Conservation (phyloP, 495 filamentous ascomycete species). For the Polyplosphaeria fusca region DNA sequence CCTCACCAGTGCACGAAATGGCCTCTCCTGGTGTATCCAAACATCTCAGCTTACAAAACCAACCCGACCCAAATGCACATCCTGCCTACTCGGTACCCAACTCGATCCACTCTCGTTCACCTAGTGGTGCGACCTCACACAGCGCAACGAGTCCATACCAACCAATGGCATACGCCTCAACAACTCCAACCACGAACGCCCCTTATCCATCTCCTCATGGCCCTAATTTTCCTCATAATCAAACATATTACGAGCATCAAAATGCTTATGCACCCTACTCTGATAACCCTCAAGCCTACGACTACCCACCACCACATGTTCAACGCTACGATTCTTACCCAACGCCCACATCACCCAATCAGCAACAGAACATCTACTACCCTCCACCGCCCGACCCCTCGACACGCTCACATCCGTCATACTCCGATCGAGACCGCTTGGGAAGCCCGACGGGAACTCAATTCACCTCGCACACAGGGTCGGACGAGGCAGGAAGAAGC, state of each 20-base stretch:
- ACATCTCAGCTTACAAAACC: conserved; percentile 20
- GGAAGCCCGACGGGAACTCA: conserved; percentile 20
- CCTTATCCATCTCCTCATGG: conserved; percentile 15
- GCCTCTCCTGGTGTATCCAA: conserved; percentile 5
- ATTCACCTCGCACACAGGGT: conserved; percentile 14
- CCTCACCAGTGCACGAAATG: conserved; percentile 27
- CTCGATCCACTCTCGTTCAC: conserved; percentile 15
- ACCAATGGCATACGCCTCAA: neutral
- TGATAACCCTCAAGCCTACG: conserved; percentile 6
- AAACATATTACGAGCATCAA: conserved; percentile 1
- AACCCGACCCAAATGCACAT: conserved; percentile 9
- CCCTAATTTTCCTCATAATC: neutral
- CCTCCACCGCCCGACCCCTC: conserved; percentile 23
- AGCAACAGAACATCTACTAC: conserved; percentile 22
- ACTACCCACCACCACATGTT: conserved; percentile 10
- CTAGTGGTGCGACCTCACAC: conserved; percentile 5
- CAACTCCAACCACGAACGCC: conserved; percentile 2
- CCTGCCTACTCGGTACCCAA: conserved; percentile 1
- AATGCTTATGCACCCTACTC: conserved; percentile 11
- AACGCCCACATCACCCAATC: conserved; percentile 11
- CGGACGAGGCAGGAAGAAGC: conserved; percentile 1
- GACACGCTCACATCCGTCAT: conserved; percentile 2
- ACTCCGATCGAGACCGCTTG: neutral
- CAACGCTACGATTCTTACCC: conserved; percentile 20
- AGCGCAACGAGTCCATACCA: conserved; percentile 11